Evolutionary conservation across 1,284 basidiomycete genomes (phyloP).

Genomic region (Wolfiporia cocos): DNA sequence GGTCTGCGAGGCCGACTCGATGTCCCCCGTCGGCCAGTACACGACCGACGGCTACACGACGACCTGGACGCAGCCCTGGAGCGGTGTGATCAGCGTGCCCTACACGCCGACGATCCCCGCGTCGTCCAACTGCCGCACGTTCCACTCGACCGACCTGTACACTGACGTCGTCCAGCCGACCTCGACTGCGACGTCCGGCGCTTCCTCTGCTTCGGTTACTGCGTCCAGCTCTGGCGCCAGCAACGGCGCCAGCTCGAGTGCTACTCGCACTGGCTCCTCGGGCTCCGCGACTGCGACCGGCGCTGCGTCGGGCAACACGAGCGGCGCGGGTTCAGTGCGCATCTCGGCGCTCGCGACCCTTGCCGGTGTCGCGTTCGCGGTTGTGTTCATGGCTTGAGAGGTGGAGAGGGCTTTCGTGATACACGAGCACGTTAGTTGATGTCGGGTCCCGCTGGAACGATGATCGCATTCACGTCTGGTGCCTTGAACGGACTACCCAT

Average conservation of each 20-base stretch:
- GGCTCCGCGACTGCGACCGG: slow-evolving; percentile 11
- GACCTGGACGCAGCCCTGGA: slow-evolving; percentile 55
- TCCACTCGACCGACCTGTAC: slow-evolving; percentile 48
- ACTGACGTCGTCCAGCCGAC: slow-evolving; percentile 27
- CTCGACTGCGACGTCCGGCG: slow-evolving; percentile 22
- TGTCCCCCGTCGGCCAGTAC: slow-evolving; percentile 54
- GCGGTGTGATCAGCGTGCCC: slow-evolving; percentile 54
- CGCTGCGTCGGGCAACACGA: slow-evolving; percentile 21
- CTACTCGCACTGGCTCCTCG: slow-evolving; percentile 12
- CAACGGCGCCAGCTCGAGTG: not conserved
- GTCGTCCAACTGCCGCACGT: slow-evolving; percentile 58
- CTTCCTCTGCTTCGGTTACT: slow-evolving; percentile 10
- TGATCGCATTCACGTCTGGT: too few species aligned
- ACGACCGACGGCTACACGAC: slow-evolving; percentile 35
- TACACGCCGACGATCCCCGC: slow-evolving; percentile 56
- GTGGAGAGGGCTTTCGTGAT: not conserved
- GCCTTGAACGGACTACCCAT: too few species aligned
- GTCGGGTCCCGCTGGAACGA: too few species aligned
- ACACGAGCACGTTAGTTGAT: too few species aligned
- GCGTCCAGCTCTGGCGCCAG: slow-evolving; percentile 9
- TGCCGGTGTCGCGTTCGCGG: slow-evolving; percentile 37
- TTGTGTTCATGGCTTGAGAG: slow-evolving; percentile 37
- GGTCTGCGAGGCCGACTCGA: slow-evolving; percentile 52
- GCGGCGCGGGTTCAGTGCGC: slow-evolving; percentile 28
- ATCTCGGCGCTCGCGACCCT: slow-evolving; percentile 34